Conservation (phyloP, 768 basidiomycete species). For the Lactarius hengduanensis region DNA sequence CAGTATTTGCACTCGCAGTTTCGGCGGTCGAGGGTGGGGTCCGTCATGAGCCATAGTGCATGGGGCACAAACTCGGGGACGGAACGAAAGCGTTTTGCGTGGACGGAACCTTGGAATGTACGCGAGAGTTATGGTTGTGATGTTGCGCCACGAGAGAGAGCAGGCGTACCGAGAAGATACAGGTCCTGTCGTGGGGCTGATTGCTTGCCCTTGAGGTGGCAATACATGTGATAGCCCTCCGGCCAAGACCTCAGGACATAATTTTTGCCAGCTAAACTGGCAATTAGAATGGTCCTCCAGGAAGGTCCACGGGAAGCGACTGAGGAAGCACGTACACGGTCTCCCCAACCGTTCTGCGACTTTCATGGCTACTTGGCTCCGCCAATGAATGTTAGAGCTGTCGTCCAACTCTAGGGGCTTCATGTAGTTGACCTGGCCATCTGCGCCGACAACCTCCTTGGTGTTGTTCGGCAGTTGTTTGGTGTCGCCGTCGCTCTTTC, state of each 20-base stretch:
- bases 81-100: slow-evolving; percentile 64
- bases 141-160: background rate
- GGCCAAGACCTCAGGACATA: slow-evolving; percentile 71
- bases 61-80: slow-evolving; percentile 86
- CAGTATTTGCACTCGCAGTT: slow-evolving; percentile 80
- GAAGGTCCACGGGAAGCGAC: background rate
- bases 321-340: slow-evolving; percentile 44
- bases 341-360: slow-evolving; percentile 46
- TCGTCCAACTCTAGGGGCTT: slow-evolving; percentile 52
- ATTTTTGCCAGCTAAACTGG: slow-evolving; percentile 43
- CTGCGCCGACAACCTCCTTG: slow-evolving; percentile 49
- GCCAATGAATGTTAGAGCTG: slow-evolving; percentile 56
- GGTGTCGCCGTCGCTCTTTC: slow-evolving; percentile 57
- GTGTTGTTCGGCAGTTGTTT: slow-evolving; percentile 58
- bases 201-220: slow-evolving; percentile 68
- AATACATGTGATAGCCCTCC: slow-evolving; percentile 63
- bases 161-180: slow-evolving; percentile 66
- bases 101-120: slow-evolving; percentile 37
- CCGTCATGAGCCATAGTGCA: slow-evolving; percentile 71
- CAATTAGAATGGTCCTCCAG: slow-evolving; percentile 3
- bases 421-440: slow-evolving; percentile 74
- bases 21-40: slow-evolving; percentile 44
- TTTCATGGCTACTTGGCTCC: slow-evolving; percentile 39
- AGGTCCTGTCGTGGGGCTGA: slow-evolving; percentile 63
- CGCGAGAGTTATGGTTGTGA: too few species aligned